Conservation (phyloP, 1,284 basidiomycete species). For the Heliocybe sulcata region DNA sequence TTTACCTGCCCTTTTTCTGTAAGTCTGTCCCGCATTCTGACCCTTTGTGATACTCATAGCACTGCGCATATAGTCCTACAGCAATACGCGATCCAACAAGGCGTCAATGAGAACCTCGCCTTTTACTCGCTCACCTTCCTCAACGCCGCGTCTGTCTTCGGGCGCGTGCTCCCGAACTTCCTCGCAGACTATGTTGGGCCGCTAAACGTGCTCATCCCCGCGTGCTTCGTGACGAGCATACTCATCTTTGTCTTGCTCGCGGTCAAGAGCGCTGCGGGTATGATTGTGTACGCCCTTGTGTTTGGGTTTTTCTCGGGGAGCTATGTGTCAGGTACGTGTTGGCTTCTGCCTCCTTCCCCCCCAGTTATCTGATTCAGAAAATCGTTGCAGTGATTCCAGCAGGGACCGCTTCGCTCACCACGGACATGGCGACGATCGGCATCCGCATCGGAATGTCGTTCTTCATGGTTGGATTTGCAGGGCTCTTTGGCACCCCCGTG, state of each 20-base stretch:
- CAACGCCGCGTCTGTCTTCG: constrained; percentile 7
- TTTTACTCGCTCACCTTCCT: constrained; percentile 8
- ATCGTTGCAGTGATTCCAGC: background rate
- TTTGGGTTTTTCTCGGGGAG: constrained; percentile 7
- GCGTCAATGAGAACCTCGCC: constrained; percentile 4
- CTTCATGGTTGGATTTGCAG: background rate
- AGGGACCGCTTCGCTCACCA: background rate
- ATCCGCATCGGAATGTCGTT: constrained; percentile 4
- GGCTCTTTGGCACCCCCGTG: constrained; percentile 1
- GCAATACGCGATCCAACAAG: constrained; percentile 2
- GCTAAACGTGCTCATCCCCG: constrained; percentile 7
- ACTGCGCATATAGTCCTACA: background rate
- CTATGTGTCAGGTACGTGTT: constrained; percentile 3
- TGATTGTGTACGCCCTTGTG: constrained; percentile 5
- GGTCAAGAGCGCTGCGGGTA: background rate
- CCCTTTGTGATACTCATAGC: too few relatives aligned
- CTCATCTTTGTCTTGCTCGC: constrained; percentile 4
- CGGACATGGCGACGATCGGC: constrained; percentile 3
- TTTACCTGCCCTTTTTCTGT: constrained; percentile 1
- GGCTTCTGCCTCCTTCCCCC: background rate
- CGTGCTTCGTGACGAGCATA: background rate
- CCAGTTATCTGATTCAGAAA: background rate
- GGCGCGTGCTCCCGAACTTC: constrained; percentile 6
- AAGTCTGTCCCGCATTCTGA: background rate
- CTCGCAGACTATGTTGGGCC: constrained; percentile 7